Evolutionary conservation across 305 asterid species (phyloP).

Genomic region (Nicotiana rustica): DNA sequence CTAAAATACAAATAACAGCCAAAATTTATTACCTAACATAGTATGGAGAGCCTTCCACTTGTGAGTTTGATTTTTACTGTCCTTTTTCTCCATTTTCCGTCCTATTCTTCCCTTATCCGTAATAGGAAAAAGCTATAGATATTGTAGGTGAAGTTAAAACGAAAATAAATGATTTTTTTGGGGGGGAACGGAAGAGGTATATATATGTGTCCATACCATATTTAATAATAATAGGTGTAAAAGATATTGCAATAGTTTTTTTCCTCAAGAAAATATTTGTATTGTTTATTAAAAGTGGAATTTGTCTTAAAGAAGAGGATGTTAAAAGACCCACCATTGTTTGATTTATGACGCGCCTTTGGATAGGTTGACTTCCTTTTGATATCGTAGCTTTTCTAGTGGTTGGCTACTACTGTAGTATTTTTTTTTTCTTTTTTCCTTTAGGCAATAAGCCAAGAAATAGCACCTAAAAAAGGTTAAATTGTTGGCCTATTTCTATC

Average conservation of each 20-base stretch:
- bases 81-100: neutral
- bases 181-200: neutral
- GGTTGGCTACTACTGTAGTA: neutral
- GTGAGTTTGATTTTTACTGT: neutral
- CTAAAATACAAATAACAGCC: neutral
- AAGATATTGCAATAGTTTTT: conserved; percentile 10
- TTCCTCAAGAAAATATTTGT: conserved; percentile 22
- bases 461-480: conserved; percentile 13
- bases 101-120: neutral
- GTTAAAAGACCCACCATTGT: neutral
- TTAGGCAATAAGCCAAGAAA: conserved; percentile 23
- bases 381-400: neutral
- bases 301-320: conserved; percentile 3
- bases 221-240: neutral
- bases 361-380: conserved; percentile 5
- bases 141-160: neutral
- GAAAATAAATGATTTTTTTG: neutral
- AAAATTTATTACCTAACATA: too few species aligned
- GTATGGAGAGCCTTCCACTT: neutral
- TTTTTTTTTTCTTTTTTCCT: neutral
- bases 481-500: conserved; percentile 1
- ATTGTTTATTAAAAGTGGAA: conserved; percentile 20
- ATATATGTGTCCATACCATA: neutral
- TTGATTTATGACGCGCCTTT: neutral
- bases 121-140: too few species aligned